Percentiles rank a stretch among this genome's conserved stretches.
phyloP scores from a whole-genome alignment of 805 yeast genomes.

The Candida vartiovaarae region DNA sequence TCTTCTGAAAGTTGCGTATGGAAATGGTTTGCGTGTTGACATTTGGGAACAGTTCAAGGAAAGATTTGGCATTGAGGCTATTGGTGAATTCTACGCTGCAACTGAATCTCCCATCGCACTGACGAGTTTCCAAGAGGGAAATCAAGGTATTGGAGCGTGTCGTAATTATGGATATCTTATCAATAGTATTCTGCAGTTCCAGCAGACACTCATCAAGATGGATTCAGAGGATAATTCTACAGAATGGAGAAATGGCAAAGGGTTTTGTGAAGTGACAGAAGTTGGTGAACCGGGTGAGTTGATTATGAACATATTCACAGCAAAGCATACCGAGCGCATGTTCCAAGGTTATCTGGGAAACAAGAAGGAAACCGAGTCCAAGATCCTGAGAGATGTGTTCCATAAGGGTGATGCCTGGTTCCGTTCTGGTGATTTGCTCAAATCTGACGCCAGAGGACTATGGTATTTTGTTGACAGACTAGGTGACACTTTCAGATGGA shows the following conservation, averaged over 20 bases:
- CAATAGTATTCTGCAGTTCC: slow-evolving; percentile 41
- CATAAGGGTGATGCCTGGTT: slow-evolving; percentile 87
- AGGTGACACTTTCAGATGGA: slow-evolving; percentile 97
- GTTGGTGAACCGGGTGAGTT: slow-evolving; percentile 80
- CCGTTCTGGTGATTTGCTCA: slow-evolving; percentile 79
- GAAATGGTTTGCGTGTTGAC: slow-evolving; percentile 86
- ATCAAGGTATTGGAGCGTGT: slow-evolving; percentile 81
- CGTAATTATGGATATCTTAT: slow-evolving; percentile 66
- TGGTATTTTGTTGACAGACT: slow-evolving; percentile 84
- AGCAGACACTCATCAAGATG: slow-evolving; percentile 61
- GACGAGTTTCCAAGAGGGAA: slow-evolving; percentile 72
- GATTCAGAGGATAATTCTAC: slow-evolving; percentile 73
- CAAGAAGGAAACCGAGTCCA: slow-evolving; percentile 68
- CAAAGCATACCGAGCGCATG: slow-evolving; percentile 58
- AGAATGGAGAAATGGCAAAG: slow-evolving; percentile 63
- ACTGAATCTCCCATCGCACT: slow-evolving; percentile 90
- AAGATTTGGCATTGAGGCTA: slow-evolving; percentile 63
- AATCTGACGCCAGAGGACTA: slow-evolving; percentile 57
- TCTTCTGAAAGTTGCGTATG: slow-evolving; percentile 63
- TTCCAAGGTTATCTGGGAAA: slow-evolving; percentile 90
- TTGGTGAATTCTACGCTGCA: slow-evolving; percentile 91
- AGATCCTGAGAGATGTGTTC: slow-evolving; percentile 67
- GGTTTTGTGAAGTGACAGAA: slow-evolving; percentile 49
- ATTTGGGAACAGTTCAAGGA: slow-evolving; percentile 78
- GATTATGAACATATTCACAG: slow-evolving; percentile 63